Percentiles rank a stretch among this genome's conserved stretches.
Conservation (phyloP, 805 yeast species). For the Saccharomycopsis sp. region DNA sequence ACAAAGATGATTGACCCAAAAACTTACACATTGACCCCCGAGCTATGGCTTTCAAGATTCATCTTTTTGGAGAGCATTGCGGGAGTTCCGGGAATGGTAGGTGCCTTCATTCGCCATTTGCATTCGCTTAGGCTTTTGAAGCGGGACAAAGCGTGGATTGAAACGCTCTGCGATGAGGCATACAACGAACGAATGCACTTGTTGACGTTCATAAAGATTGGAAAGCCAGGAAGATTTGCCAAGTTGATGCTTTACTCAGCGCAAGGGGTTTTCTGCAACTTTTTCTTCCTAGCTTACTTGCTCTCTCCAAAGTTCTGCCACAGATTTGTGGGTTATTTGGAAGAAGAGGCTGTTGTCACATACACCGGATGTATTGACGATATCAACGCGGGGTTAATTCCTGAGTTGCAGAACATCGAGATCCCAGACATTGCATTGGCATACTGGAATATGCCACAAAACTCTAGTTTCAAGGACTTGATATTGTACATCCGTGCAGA, state of each 20-base stretch:
- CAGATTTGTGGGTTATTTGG: conserved; percentile 70
- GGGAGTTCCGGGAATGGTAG: conserved; percentile 78
- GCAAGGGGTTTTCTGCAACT: conserved; percentile 65
- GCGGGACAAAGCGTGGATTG: conserved; percentile 70
- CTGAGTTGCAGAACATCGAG: conserved; percentile 37
- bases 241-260: conserved; percentile 49
- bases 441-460: conserved; percentile 53
- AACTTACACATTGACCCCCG: conserved; percentile 48
- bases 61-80: conserved; percentile 67
- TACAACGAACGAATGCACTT: conserved; percentile 76
- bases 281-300: conserved; percentile 55
- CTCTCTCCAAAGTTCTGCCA: conserved; percentile 60
- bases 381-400: conserved; percentile 42
- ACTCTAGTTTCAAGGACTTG: conserved; percentile 52
- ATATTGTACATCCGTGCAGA: conserved; percentile 62
- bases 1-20: conserved; percentile 29
- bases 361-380: conserved; percentile 56
- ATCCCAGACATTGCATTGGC: conserved; percentile 55
- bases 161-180: conserved; percentile 67
- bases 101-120: conserved; percentile 63
- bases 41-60: conserved; percentile 55
- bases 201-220: conserved; percentile 58
- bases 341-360: conserved; percentile 70
- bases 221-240: conserved; percentile 55
- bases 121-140: conserved; percentile 53